phyloP scores from a whole-genome alignment of 1,284 basidiomycete genomes.

The Boletus mariae region DNA sequence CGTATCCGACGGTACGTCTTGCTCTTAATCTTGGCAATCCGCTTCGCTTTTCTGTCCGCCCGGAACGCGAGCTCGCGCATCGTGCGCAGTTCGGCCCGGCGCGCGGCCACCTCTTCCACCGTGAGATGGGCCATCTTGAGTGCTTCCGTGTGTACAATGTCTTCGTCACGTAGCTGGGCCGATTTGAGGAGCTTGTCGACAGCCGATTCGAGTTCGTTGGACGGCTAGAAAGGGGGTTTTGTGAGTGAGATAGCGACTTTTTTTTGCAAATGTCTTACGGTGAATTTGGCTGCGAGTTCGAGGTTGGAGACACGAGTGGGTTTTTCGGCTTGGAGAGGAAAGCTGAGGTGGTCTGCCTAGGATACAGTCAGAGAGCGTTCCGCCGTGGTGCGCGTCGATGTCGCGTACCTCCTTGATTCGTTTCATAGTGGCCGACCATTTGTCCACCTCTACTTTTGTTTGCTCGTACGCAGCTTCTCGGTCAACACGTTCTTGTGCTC shows the following conservation, averaged over 20 bases:
- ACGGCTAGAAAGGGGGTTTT: conserved; percentile 20
- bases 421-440: conserved; percentile 92
- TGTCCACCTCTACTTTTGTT: conserved; percentile 89
- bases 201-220: conserved; percentile 75
- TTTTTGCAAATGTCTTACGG: conserved; percentile 40
- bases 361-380: not conserved
- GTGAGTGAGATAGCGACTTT: not conserved
- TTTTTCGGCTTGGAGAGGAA: conserved; percentile 78
- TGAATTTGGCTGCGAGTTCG: conserved; percentile 79
- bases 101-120: conserved; percentile 78
- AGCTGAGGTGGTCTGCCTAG: conserved; percentile 87
- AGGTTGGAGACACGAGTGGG: conserved; percentile 65
- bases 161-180: conserved; percentile 79
- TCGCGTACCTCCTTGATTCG: conserved; percentile 68
- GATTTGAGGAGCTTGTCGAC: conserved; percentile 73
- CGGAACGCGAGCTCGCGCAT: conserved; percentile 95
- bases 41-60: conserved; percentile 87
- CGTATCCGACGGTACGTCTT: conserved; percentile 88
- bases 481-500: conserved; percentile 87
- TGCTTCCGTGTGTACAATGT: conserved; percentile 73
- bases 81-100: conserved; percentile 78
- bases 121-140: conserved; percentile 79
- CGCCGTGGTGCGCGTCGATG: too few relatives aligned
- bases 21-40: conserved; percentile 93
- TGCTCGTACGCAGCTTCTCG: conserved; percentile 92